Evolutionary conservation across 192 early-diverging fungal species (phyloP), one percentile per base, ranked within the genome.

Genomic region (Umbelopsis isabellina): DNA sequence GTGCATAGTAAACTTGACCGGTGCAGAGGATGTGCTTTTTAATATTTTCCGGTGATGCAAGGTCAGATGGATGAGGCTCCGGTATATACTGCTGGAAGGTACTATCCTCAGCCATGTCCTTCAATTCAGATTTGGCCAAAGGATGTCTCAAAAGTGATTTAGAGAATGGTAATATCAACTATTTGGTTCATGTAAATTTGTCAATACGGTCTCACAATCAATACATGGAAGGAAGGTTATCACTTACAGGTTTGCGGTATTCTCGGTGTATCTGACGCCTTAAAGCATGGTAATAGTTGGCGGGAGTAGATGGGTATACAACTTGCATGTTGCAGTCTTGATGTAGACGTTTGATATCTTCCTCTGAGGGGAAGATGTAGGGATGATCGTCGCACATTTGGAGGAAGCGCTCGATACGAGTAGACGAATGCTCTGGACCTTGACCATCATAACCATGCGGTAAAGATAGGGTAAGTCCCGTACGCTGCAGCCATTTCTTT

Each of bases 241-340:
- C 4, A 77, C 85, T 74, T 75, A 90, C 81, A 33, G 97, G 97
- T 83, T 99, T 99, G 72, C 97, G 89, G 91, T 94, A 99, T 76
- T 97, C 94, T 73, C 97, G 90, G 86, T 93, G 91, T 66, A 99
- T 92, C 85, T 99, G 97, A 67, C 97, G 89, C 65, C 97, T 89
- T 73, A 99, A 84, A 3, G 82, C 93, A 76, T 99, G 97, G 91
- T 94, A 99, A 86, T 95, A 97, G 80, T 99, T 97, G 72, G 92
- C 88, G 13, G 97, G 97, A 16, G 96, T 97, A 16, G 95, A 91
- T 49, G 92, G 91, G 85, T 97, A 95, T 13, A 96, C 91, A 16
- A 99, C 92, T 84, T 97, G 95, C 90, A 97, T 95, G 87, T 96
- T 99, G 84, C 94, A 95, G 80, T 98, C 96, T 82, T 98, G 97